These are phyloP conservation scores for Cadophora sp. DNA, from an alignment of 2,329 filamentous ascomycete species.

Conservation along the genomic window DNA sequence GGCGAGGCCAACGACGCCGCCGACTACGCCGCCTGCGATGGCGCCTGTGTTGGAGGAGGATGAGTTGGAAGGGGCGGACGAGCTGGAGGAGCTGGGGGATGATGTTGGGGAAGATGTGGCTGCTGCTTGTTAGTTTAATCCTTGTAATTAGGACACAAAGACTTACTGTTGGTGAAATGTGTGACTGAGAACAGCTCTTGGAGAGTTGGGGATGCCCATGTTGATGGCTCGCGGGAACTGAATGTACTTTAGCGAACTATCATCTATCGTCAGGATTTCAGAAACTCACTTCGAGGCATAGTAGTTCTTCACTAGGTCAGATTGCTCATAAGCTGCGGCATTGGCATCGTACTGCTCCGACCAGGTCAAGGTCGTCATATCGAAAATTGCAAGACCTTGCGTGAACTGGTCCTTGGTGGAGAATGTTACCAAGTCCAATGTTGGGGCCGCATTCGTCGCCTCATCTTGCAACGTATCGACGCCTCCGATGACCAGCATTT, in stretches of 20 bases:
- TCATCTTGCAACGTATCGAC: slow-evolving; percentile 22
- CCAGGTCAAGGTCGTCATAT: slow-evolving; percentile 31
- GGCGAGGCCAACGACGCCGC: slow-evolving; percentile 25
- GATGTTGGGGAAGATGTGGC: slow-evolving; percentile 3
- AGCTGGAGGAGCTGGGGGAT: neutral
- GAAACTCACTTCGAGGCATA: slow-evolving; percentile 24
- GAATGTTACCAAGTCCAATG: slow-evolving; percentile 22
- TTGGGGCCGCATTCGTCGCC: slow-evolving; percentile 1
- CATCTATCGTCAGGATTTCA: neutral
- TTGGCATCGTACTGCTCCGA: slow-evolving; percentile 21
- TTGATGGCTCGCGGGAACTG: slow-evolving; percentile 12
- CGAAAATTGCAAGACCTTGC: slow-evolving; percentile 32
- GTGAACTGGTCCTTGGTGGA: slow-evolving; percentile 23
- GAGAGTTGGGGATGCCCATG: slow-evolving; percentile 16
- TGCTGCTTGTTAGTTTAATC: neutral
- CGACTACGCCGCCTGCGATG: slow-evolving; percentile 31
- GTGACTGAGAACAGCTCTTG: slow-evolving; percentile 20
- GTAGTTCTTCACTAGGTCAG: slow-evolving; percentile 29
- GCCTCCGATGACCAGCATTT: slow-evolving; percentile 33
- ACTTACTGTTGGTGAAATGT: slow-evolving; percentile 15
- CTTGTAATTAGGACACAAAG: neutral
- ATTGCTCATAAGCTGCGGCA: slow-evolving; percentile 26
- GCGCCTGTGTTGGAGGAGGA: slow-evolving; percentile 23
- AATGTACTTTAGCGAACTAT: neutral
- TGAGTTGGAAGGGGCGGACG: neutral